Evolutionary conservation across 495 filamentous ascomycete genomes (phyloP).

Genomic region (Aspergillus nidulans): DNA sequence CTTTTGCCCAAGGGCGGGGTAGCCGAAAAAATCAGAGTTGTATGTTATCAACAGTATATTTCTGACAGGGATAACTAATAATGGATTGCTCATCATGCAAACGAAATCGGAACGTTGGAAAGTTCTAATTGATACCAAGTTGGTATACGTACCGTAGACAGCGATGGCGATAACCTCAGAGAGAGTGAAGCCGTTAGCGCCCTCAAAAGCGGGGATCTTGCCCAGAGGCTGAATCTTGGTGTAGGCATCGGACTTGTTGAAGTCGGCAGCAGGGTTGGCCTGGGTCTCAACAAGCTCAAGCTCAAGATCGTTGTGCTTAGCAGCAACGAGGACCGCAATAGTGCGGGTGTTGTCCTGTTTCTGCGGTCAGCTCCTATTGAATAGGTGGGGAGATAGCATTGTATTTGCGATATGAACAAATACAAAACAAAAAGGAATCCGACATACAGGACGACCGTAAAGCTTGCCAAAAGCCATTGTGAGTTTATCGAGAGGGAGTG

Average conservation of each 20-base stretch:
- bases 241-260: conserved; percentile 61
- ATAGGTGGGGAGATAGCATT: background rate
- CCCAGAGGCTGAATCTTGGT: conserved; percentile 79
- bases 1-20: conserved; percentile 31
- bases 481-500: conserved; percentile 28
- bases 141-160: conserved; percentile 79
- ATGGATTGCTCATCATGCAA: conserved; percentile 75
- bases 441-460: conserved; percentile 77
- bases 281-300: conserved; percentile 75
- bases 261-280: conserved; percentile 28
- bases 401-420: conserved; percentile 1
- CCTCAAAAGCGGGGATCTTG: conserved; percentile 88
- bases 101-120: conserved; percentile 11
- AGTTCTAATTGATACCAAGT: background rate
- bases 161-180: conserved; percentile 91
- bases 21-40: conserved; percentile 54
- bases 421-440: conserved; percentile 1
- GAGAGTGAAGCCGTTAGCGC: conserved; percentile 85
- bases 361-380: conserved; percentile 10
- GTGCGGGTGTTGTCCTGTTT: conserved; percentile 82
- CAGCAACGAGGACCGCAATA: conserved; percentile 80
- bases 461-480: conserved; percentile 96
- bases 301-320: conserved; percentile 92
- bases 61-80: conserved; percentile 99
- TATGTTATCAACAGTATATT: conserved; percentile 72